Conservation (phyloP, 2,329 filamentous ascomycete species). For the Arachnomyces sp. region DNA sequence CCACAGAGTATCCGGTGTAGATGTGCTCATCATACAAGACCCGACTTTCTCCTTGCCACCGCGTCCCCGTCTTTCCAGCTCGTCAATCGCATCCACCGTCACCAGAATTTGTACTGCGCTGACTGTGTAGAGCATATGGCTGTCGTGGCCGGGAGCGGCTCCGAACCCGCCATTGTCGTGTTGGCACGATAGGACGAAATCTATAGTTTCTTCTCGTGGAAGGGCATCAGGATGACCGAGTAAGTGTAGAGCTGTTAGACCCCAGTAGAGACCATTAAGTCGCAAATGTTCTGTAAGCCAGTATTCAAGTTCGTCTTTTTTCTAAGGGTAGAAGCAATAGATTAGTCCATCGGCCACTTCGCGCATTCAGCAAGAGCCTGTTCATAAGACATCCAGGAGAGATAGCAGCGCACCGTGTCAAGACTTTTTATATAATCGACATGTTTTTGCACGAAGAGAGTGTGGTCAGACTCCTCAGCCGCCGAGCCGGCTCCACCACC, state of each 20-base stretch:
- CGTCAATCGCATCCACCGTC: conserved; percentile 74
- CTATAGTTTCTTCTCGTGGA: conserved; percentile 70
- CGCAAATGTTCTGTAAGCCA: conserved; percentile 96
- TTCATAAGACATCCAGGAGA: too few species aligned
- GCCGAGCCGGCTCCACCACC: conserved; percentile 36
- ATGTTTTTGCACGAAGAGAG: conserved; percentile 57
- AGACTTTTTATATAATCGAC: conserved; percentile 89
- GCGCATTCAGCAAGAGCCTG: conserved; percentile 8
- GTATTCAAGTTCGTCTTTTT: conserved; percentile 92
- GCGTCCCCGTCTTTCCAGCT: conserved; percentile 64
- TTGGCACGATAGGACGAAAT: conserved; percentile 94
- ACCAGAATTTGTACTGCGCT: conserved; percentile 91
- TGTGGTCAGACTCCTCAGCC: conserved; percentile 31
- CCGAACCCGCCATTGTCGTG: conserved; percentile 85
- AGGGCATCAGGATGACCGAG: conserved; percentile 74
- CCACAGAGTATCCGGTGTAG: too few species aligned
- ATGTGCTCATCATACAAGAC: conserved; percentile 55
- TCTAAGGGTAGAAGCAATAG: conserved; percentile 41
- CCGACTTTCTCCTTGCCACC: conserved; percentile 65
- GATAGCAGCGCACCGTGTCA: conserved; percentile 60
- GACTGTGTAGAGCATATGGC: conserved; percentile 92
- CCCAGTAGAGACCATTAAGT: conserved; percentile 95
- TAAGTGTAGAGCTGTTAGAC: conserved; percentile 78
- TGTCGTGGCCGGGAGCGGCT: conserved; percentile 86
- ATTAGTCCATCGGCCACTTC: conserved; percentile 5